Percentiles rank a stretch among this genome's conserved stretches.
phyloP scores from a whole-genome alignment of 2,329 filamentous ascomycete genomes.

The Paraphaeosphaeria minitans region DNA sequence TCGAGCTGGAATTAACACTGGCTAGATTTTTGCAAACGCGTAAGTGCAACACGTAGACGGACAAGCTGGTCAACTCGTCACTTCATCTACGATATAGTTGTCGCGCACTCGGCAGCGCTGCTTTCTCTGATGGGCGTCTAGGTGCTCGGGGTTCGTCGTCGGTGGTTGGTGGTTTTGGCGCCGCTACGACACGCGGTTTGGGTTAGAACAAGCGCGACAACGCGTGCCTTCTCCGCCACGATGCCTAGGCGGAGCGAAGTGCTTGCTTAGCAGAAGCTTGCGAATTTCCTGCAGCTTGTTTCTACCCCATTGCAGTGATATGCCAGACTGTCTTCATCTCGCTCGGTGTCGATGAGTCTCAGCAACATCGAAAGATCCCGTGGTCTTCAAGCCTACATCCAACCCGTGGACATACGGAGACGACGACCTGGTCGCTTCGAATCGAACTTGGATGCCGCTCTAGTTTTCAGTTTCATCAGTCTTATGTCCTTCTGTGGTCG shows the following conservation, averaged over 20 bases:
- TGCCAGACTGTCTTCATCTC: neutral
- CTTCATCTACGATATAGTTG: neutral
- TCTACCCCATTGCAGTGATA: neutral
- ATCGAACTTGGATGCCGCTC: neutral
- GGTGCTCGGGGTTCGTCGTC: neutral
- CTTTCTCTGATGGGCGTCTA: neutral
- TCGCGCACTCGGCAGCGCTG: neutral
- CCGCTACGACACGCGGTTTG: neutral
- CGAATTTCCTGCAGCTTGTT: neutral
- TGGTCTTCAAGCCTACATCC: neutral
- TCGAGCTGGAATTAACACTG: too few species aligned
- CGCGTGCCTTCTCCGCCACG: constrained; percentile 4
- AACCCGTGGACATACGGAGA: neutral
- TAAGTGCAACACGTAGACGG: neutral
- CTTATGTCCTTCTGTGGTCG: too few species aligned
- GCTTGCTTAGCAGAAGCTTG: neutral
- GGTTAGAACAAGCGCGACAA: neutral
- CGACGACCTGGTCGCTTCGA: neutral
- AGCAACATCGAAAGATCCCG: neutral
- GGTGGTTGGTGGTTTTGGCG: neutral
- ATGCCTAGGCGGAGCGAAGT: constrained; percentile 1
- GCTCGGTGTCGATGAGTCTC: neutral
- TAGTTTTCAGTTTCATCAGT: neutral
- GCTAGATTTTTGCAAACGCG: too few species aligned
- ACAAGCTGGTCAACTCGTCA: neutral